phyloP scores from a whole-genome alignment of 2,329 filamentous ascomycete genomes.

The Phialophora tarda region DNA sequence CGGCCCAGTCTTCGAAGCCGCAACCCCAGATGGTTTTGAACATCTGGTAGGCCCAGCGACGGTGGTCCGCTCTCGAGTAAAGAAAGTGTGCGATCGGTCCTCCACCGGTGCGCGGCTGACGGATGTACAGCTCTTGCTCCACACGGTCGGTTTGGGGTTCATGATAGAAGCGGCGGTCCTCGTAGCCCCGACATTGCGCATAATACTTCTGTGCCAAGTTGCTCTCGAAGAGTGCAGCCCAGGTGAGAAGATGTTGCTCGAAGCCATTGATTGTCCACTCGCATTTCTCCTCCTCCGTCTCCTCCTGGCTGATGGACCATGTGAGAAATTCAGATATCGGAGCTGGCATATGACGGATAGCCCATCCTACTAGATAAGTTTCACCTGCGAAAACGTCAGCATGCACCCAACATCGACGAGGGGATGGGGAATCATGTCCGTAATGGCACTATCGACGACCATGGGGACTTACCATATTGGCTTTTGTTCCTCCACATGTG shows the following conservation, averaged over 20 bases:
- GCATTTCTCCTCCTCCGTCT: slow-evolving; percentile 1
- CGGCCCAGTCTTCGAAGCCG: slow-evolving; percentile 4
- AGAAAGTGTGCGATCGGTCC: slow-evolving; percentile 2
- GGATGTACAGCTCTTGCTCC: neutral
- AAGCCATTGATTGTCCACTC: slow-evolving; percentile 26
- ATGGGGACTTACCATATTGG: slow-evolving; percentile 6
- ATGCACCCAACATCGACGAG: neutral
- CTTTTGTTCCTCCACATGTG: neutral
- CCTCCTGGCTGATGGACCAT: slow-evolving; percentile 22
- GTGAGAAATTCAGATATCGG: slow-evolving; percentile 22
- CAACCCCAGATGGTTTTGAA: slow-evolving; percentile 10
- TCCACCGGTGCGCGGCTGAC: slow-evolving; percentile 1
- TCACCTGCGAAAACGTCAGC: slow-evolving; percentile 5
- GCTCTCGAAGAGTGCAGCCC: slow-evolving; percentile 27
- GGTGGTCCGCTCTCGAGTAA: slow-evolving; percentile 8
- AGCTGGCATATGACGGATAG: slow-evolving; percentile 8
- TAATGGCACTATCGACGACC: neutral
- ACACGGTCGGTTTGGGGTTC: neutral
- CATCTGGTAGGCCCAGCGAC: slow-evolving; percentile 10
- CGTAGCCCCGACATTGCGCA: neutral
- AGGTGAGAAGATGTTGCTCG: slow-evolving; percentile 22
- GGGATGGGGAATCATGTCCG: neutral
- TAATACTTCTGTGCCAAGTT: slow-evolving; percentile 5
- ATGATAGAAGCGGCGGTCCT: neutral
- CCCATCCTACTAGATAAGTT: slow-evolving; percentile 27